Evolutionary conservation across 768 basidiomycete species (phyloP).

Genomic region (Serendipita vermifera): DNA sequence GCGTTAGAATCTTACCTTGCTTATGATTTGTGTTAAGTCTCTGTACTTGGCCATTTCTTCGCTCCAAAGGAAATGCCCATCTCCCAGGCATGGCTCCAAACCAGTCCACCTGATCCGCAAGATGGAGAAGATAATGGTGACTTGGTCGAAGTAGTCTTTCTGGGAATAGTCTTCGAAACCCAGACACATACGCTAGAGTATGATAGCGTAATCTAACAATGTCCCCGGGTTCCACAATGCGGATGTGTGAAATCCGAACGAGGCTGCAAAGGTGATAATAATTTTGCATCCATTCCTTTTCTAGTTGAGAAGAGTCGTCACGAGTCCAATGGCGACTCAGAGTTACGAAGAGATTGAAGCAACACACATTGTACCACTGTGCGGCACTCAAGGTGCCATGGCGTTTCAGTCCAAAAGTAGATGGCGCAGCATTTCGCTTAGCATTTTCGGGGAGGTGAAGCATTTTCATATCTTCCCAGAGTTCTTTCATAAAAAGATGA

Average conservation of each 20-base stretch:
- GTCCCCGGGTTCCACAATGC: not conserved
- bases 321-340: not conserved
- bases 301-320: not conserved
- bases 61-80: not conserved
- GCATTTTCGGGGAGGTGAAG: not conserved
- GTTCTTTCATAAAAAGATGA: not conserved
- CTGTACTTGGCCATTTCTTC: not conserved
- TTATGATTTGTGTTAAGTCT: not conserved
- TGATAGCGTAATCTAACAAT: not conserved
- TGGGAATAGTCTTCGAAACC: not conserved
- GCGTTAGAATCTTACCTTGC: no score
- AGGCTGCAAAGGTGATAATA: not conserved
- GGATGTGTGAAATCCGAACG: not conserved
- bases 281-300: not conserved
- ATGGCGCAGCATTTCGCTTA: not conserved
- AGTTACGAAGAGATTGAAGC: not conserved
- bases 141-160: not conserved
- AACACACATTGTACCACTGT: not conserved
- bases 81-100: not conserved
- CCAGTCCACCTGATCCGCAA: not conserved
- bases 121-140: not conserved
- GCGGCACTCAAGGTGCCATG: not conserved
- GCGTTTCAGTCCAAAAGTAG: not conserved
- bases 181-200: not conserved
- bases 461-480: not conserved